These are phyloP conservation scores for Chaetoscypha palmicola DNA, from an alignment of 2,329 filamentous ascomycete genomes.

Conservation along the genomic window DNA sequence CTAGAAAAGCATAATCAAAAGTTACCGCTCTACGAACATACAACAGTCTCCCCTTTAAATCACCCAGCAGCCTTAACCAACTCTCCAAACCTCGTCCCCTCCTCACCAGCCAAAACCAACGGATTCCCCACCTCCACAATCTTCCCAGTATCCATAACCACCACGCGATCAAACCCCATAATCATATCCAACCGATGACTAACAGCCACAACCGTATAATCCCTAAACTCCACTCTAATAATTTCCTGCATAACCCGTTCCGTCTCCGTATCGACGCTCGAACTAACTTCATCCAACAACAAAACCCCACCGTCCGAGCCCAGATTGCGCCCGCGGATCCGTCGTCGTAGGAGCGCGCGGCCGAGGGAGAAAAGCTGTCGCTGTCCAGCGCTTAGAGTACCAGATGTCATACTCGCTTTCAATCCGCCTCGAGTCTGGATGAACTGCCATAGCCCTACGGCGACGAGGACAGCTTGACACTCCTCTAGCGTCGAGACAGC, in stretches of 20 bases:
- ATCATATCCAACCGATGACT: constrained; percentile 37
- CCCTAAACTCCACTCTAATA: constrained; percentile 44
- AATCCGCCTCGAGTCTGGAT: constrained; percentile 31
- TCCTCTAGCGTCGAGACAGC: constrained; percentile 23
- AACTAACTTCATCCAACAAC: constrained; percentile 30
- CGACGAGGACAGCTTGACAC: constrained; percentile 7
- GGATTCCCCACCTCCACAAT: constrained; percentile 12
- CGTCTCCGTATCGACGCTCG: constrained; percentile 36
- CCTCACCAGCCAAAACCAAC: neutral
- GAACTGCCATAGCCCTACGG: constrained; percentile 10
- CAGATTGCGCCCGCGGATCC: constrained; percentile 19
- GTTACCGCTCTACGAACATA: too few species aligned
- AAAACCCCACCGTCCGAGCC: constrained; percentile 33
- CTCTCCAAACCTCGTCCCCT: constrained; percentile 1
- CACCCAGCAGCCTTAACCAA: constrained; percentile 1
- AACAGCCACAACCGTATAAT: constrained; percentile 44
- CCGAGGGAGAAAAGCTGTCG: constrained; percentile 43
- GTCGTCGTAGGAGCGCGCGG: constrained; percentile 36
- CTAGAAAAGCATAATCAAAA: too few species aligned
- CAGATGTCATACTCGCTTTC: constrained; percentile 30
- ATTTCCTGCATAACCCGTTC: constrained; percentile 49
- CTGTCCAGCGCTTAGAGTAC: constrained; percentile 39
- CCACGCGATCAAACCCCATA: constrained; percentile 43
- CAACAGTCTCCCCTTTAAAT: neutral
- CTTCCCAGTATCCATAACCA: constrained; percentile 39